A percentile compares a stretch with the other conserved stretches of the same genome.
Evolutionary conservation across 331 rosid genomes (phyloP).

Genomic region (Phaseolus coccineus): DNA sequence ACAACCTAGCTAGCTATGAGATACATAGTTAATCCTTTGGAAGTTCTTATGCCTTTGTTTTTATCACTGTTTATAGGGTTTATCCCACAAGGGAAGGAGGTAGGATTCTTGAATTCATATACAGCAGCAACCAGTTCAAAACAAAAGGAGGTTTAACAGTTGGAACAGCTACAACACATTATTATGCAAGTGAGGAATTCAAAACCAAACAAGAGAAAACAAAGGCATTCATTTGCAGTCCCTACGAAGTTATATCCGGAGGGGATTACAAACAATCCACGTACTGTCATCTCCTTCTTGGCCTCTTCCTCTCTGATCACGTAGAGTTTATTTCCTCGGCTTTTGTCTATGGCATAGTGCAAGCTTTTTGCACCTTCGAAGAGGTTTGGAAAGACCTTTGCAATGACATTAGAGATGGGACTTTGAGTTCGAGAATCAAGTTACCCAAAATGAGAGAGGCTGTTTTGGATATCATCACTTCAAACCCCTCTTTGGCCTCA

Average conservation of each 20-base stretch:
- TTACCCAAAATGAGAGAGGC: conserved; percentile 55
- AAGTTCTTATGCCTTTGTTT: conserved; percentile 1
- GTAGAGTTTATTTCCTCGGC: conserved; percentile 77
- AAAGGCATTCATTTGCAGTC: conserved; percentile 77
- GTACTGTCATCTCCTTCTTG: conserved; percentile 85
- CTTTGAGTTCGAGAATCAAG: conserved; percentile 56
- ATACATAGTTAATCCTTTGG: neutral
- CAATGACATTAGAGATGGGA: conserved; percentile 61
- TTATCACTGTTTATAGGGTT: conserved; percentile 50
- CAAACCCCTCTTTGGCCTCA: conserved; percentile 64
- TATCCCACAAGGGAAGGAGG: conserved; percentile 80
- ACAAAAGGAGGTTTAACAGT: conserved; percentile 72
- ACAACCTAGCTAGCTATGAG: neutral
- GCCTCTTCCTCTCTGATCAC: conserved; percentile 65
- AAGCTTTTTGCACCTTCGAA: conserved; percentile 63
- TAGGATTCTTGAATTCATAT: conserved; percentile 73
- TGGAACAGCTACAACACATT: conserved; percentile 89
- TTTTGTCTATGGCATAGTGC: conserved; percentile 72
- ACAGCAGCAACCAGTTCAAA: conserved; percentile 78
- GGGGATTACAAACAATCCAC: conserved; percentile 78
- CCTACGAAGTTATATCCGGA: conserved; percentile 73
- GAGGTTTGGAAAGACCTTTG: conserved; percentile 69
- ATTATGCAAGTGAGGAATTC: conserved; percentile 74
- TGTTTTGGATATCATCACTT: conserved; percentile 52
- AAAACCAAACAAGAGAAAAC: conserved; percentile 76